Base-by-base conservation (phyloP, 768 basidiomycete genomes). In the Termitomyces sp. region DNA sequence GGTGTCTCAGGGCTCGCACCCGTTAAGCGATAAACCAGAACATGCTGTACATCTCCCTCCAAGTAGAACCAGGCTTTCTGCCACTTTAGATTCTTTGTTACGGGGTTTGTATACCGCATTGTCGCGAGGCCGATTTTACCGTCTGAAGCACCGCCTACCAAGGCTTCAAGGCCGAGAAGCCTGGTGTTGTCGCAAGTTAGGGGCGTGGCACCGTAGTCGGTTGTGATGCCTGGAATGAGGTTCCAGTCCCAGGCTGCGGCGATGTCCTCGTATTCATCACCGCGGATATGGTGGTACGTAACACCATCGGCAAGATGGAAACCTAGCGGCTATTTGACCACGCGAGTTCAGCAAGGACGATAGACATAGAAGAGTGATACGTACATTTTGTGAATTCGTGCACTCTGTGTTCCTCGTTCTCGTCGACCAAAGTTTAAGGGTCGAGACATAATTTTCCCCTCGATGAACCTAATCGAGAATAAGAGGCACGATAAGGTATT, bases 51-150 rank as follows among this genome's bases (percentile, higher is more conserved):
- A 58, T 85, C 83, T 58, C 81, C 69, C 15, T 80, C 76, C 29
- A 89, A 73, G 78, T 86, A 89, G 71, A 89, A 88, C 84, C 85
- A 88, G 0, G 83, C 76, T 66, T 89, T 89, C 60, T 86, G 84
- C 76, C 79, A 91, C 47, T 73, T 65, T 33, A 89, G 65, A 10
- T 73, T 61, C 16, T 72, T 64, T 3, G 84, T 87, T 42, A 73
- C 52, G 2, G 88, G 87, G 63, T 88, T 89, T 23, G 78, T 81
- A 64, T 82, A 91, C 40, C 78, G 77, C 85, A 88, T 86, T 18
- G 76, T 84, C 0, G 81, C 79, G n/a, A 80, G 67, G 11, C 88
- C 88, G 48, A 77, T 65, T 36, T 65, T 60, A 9, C 84, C 84
- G 45, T 83, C 77, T 1, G 85, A 84, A 5, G 73, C 84, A 3